phyloP scores from a whole-genome alignment of 2,329 filamentous ascomycete species.

The Ceratocystis smalleyi region DNA sequence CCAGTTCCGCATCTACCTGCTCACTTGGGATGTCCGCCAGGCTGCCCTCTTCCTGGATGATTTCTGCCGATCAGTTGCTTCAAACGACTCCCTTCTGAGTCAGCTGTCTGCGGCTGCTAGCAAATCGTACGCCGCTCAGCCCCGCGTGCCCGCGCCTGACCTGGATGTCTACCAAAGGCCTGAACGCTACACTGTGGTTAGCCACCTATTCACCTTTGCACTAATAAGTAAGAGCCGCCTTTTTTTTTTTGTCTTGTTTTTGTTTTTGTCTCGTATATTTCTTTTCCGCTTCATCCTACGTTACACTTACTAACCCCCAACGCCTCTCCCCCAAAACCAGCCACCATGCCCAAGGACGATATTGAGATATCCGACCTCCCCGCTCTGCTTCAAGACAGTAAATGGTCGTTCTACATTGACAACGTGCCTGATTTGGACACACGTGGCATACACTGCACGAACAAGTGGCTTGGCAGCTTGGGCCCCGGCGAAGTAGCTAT shows the following conservation, averaged over 20 bases:
- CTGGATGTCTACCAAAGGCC: conserved; percentile 49
- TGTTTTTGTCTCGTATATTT: background rate
- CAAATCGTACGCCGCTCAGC: conserved; percentile 45
- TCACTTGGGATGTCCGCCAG: conserved; percentile 46
- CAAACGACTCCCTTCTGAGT: conserved; percentile 39
- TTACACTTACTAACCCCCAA: background rate
- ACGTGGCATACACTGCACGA: conserved; percentile 38
- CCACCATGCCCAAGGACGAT: conserved; percentile 44
- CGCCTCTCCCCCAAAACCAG: conserved; percentile 21
- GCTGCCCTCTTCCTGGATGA: conserved; percentile 42
- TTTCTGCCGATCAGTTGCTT: conserved; percentile 40
- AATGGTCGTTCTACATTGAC: conserved; percentile 60
- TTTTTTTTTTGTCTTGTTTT: background rate
- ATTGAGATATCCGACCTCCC: conserved; percentile 54
- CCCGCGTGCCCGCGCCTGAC: conserved; percentile 39
- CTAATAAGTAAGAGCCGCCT: conserved; percentile 41
- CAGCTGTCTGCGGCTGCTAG: conserved; percentile 43
- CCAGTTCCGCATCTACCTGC: conserved; percentile 61
- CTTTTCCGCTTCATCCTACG: background rate
- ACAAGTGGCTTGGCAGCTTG: conserved; percentile 53
- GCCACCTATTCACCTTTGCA: conserved; percentile 53
- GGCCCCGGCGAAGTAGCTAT: conserved; percentile 43
- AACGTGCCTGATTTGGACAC: conserved; percentile 43
- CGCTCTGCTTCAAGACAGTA: conserved; percentile 43
- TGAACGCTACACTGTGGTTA: conserved; percentile 52